Percentiles rank a stretch among this genome's conserved stretches.
Conservation (phyloP, 2,329 filamentous ascomycete species). For the Hypoxylon sp. region DNA sequence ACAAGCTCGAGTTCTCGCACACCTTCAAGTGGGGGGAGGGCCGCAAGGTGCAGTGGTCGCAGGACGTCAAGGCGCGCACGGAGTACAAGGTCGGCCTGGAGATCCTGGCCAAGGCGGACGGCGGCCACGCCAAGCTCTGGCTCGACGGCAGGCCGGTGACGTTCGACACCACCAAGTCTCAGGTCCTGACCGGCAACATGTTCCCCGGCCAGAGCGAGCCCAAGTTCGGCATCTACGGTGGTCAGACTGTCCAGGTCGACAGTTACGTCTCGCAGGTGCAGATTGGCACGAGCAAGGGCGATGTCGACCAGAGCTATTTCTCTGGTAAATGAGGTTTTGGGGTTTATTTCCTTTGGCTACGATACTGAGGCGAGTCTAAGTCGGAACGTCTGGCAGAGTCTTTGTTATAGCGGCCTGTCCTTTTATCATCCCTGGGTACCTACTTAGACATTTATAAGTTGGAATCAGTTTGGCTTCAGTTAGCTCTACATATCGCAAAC, state of each 20-base stretch:
- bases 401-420: no score
- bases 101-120: slow-evolving; percentile 33
- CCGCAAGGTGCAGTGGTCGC: slow-evolving; percentile 32
- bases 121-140: slow-evolving; percentile 36
- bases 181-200: slow-evolving; percentile 34
- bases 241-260: slow-evolving; percentile 29
- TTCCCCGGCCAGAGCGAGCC: slow-evolving; percentile 36
- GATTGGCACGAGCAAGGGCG: slow-evolving; percentile 33
- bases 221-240: slow-evolving; percentile 40
- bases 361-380: not conserved
- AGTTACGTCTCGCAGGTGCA: slow-evolving; percentile 41
- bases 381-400: not conserved
- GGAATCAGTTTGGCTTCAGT: not conserved
- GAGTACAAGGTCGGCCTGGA: slow-evolving; percentile 36
- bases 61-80: slow-evolving; percentile 22
- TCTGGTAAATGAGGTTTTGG: no score
- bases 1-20: slow-evolving; percentile 30
- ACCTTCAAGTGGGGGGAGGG: slow-evolving; percentile 13
- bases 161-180: slow-evolving; percentile 31
- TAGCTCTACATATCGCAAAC: not conserved
- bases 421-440: no score
- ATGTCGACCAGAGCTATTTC: slow-evolving; percentile 35
- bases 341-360: no score
- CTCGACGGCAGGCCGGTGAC: slow-evolving; percentile 37
- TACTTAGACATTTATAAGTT: not conserved